Evolutionary conservation across 139 green algal genomes (phyloP).

Genomic region (Helicosporidium sp.): DNA sequence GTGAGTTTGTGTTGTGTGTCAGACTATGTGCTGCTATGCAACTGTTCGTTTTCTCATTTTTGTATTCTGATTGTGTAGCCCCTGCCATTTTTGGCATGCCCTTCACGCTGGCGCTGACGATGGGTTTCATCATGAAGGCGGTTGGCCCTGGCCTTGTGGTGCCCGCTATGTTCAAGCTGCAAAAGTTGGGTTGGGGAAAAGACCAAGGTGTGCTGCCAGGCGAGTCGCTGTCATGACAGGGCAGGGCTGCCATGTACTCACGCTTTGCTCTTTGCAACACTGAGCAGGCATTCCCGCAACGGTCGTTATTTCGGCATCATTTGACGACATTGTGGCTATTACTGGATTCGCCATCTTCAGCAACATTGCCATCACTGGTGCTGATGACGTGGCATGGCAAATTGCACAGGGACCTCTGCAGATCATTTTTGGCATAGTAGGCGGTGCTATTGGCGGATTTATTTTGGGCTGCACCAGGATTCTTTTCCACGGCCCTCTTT

Average conservation of each 20-base stretch:
- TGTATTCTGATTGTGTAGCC: too few species aligned
- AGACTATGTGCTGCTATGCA: too few species aligned
- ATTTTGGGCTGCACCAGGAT: conserved; percentile 29
- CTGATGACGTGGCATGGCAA: conserved; percentile 6
- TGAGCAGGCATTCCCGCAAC: conserved; percentile 55
- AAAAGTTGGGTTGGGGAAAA: conserved; percentile 40
- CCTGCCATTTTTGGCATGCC: conserved; percentile 27
- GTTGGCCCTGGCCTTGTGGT: conserved; percentile 67
- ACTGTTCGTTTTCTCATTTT: too few species aligned
- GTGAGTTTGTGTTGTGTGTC: too few species aligned
- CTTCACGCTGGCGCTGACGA: conserved; percentile 30
- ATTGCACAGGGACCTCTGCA: conserved; percentile 20
- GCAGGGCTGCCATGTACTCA: too few species aligned
- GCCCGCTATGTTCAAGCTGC: conserved; percentile 64
- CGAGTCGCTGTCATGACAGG: not conserved
- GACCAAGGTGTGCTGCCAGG: conserved; percentile 40
- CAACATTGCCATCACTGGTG: conserved; percentile 32
- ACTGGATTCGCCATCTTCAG: conserved; percentile 61
- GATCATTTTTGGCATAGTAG: conserved; percentile 37
- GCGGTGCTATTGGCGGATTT: conserved; percentile 25
- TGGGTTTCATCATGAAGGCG: conserved; percentile 73
- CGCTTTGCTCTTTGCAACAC: too few species aligned
- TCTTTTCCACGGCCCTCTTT: conserved; percentile 34
- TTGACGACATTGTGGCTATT: conserved; percentile 73
- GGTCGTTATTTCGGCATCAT: conserved; percentile 59